Evolutionary conservation across 2,329 filamentous ascomycete genomes (phyloP), one percentile per base, ranked within the genome.

Genomic region (Scorias spongiosa): DNA sequence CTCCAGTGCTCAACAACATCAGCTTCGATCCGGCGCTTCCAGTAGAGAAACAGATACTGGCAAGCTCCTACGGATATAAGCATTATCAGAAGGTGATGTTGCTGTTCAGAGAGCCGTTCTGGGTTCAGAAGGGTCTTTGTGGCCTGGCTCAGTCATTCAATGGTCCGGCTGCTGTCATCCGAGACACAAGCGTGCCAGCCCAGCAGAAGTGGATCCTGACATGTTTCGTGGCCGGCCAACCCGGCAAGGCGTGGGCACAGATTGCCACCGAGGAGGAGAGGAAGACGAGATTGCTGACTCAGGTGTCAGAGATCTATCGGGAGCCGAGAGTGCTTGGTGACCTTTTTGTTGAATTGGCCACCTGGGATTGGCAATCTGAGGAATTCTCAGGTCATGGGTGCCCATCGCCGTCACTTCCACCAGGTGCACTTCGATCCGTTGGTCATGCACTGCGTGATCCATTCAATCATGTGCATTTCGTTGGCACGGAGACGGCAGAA

Each of bases 61-160:
- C 57, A 10, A 50, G 63, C 2, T 57, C 63, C 0, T 62, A 61
- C 5, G 54, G 49, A 0, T 64, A 68, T 34, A 71, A 72, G 2
- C 67, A 68, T 47, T 72, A 73, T 49, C 66, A 64, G 41, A 76
- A 77, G 53, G 66, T 65, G 5, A 71, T 76, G 42, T 51, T 69
- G 9, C 57, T 66, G 28, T 75, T 67, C 54, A 44, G 54, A 1
- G 52, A 53, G 4, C 66, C 70, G 0, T 74, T 66, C 54, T 76
- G 72, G 73, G 53, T 60, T 1, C 51, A 60, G 0, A 45, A 55
- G 1, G 65, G 67, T 0, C 62, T 68, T 30, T 70, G 65, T 46
- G 74, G 73, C 2, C 57, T 69, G 1, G 56, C 61, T 1, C 63
- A 67, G 42, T 68, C 66, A 0, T 67, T 67, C 40, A 51, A 56